Conservation (phyloP, 129 eudicot species). For the Cynara cardunculus region DNA sequence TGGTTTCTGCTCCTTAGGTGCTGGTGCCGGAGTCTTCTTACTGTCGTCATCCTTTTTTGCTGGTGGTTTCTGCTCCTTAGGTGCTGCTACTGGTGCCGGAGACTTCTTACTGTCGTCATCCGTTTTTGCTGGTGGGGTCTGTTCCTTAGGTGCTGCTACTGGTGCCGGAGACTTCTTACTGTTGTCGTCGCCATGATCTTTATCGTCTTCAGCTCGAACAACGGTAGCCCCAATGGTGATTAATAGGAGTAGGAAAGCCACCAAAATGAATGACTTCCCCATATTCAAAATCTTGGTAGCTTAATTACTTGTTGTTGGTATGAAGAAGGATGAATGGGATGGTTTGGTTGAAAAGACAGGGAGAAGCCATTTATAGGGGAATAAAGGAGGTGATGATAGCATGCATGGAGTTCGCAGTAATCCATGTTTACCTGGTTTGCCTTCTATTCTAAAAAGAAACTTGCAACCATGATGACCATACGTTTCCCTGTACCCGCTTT, state of each 20-base stretch:
- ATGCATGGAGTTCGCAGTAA: slow-evolving; percentile 25
- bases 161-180: slow-evolving; percentile 2
- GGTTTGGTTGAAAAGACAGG: not conserved
- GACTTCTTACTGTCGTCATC: slow-evolving; percentile 7
- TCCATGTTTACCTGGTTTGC: slow-evolving; percentile 13
- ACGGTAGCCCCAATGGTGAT: slow-evolving; percentile 30
- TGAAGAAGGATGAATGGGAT: no score
- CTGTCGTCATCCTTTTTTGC: not conserved
- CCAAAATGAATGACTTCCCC: slow-evolving; percentile 36
- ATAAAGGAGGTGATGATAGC: slow-evolving; percentile 3
- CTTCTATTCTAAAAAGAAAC: slow-evolving; percentile 5
- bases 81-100: not conserved
- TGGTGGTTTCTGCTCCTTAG: slow-evolving; percentile 12
- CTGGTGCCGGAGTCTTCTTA: not conserved
- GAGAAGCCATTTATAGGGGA: slow-evolving; percentile 11
- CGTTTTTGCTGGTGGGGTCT: not conserved
- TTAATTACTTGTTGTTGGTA: no score
- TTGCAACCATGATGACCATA: not conserved
- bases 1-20: slow-evolving; percentile 10
- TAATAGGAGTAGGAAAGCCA: slow-evolving; percentile 42
- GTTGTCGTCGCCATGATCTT: slow-evolving; percentile 9
- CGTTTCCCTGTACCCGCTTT: not conserved
- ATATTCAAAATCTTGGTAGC: no score
- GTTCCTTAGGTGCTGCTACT: not conserved
- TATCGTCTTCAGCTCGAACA: slow-evolving; percentile 26